Evolutionary conservation across 2,329 filamentous ascomycete genomes (phyloP).

Genomic region (Diaporthe amygdali): DNA sequence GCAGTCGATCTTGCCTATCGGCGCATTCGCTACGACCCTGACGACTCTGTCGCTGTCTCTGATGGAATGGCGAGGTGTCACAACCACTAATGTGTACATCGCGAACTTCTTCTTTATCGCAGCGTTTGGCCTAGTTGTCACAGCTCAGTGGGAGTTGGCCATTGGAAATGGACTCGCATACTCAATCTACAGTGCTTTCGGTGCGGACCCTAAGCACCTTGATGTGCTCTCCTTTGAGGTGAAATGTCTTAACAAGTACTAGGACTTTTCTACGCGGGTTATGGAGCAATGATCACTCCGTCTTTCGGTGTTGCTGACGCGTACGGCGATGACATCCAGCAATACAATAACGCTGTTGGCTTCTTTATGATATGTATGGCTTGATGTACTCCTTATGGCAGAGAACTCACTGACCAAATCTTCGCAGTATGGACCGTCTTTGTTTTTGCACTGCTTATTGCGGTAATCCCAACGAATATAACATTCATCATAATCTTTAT

Average conservation of each 20-base stretch:
- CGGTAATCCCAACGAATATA: constrained; percentile 31
- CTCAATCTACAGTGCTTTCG: constrained; percentile 59
- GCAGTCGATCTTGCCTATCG: constrained; percentile 35
- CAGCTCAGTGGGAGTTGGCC: constrained; percentile 61
- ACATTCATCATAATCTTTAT: constrained; percentile 33
- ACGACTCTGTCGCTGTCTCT: constrained; percentile 58
- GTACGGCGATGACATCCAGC: constrained; percentile 30
- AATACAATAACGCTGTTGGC: constrained; percentile 34
- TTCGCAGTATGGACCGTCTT: constrained; percentile 33
- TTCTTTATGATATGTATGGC: constrained; percentile 32
- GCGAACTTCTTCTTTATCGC: constrained; percentile 58
- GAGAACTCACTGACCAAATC: neutral
- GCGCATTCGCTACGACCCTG: constrained; percentile 59
- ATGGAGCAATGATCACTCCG: constrained; percentile 31
- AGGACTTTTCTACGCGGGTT: constrained; percentile 32
- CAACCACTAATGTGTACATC: constrained; percentile 55
- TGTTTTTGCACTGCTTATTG: constrained; percentile 27
- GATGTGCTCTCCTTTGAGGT: neutral
- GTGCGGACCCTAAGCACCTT: constrained; percentile 33
- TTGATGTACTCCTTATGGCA: too few relatives aligned
- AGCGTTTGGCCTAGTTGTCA: constrained; percentile 56
- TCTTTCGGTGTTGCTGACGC: constrained; percentile 31
- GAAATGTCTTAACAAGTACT: neutral
- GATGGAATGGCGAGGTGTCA: constrained; percentile 60
- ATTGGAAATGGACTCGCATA: constrained; percentile 58